Base-by-base conservation (phyloP, 331 rosid genomes). In the Arachis monticola region DNA sequence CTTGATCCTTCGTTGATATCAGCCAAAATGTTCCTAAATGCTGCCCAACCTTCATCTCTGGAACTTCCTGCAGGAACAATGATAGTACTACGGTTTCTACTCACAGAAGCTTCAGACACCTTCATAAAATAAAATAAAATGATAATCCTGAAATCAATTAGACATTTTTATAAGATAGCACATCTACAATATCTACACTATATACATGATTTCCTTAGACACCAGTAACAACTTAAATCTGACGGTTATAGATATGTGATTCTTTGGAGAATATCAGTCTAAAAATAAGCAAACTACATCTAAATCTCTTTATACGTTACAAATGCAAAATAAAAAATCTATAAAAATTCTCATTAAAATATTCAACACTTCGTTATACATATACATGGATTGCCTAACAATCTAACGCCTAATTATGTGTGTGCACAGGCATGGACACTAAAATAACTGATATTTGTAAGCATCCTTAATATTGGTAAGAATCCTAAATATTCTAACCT, bases 61-160 rank as follows among this genome's bases (percentile, higher is more conserved):
- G 88, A 83, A 80, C 92, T 95, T 82, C 99, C 98, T 11, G 99
- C 98, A 46, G 99, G 99, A 83, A 95, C 97, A 71, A 95, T 95
- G 77, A 95, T 95, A 76, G 99, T 95, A 80, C 99, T 95, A 56
- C 99, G 98, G 71, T 95, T 95, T 85, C 99, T 87, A 85, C 98
- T 92, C 51, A 95, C 97, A 77, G 99, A 95, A 62, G 99, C 99
- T 83, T 95, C 99, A 50, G 99, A 92, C 59, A 95, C 97, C 99
- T 95, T 82, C 56, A 76, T 51, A 82, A 78, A 13, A 56, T 10
- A 75, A 55, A 45, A 11, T 41, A 58, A 22, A 80, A 76, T 75
- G 50, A 57, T 57, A 47, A 73, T 56, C 57, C 13, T 61, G 35
- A 56, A 60, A 67, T 7, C 45, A 66, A 72, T 31, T 48, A 60